phyloP scores from a whole-genome alignment of 116 monocot genomes.

The Phalaenopsis hybrid region DNA sequence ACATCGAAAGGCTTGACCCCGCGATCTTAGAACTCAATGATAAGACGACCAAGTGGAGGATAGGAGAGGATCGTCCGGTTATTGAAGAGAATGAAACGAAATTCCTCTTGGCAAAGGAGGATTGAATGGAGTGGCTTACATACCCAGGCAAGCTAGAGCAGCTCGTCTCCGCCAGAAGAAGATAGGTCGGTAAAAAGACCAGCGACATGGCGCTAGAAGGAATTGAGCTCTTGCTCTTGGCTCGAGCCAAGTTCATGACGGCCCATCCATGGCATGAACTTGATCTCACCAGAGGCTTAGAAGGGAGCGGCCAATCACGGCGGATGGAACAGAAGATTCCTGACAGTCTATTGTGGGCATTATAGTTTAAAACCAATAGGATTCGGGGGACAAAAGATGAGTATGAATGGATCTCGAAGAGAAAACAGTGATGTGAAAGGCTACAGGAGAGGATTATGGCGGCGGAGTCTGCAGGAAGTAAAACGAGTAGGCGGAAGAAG shows the following conservation, averaged over 20 bases:
- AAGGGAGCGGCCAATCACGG: conserved; percentile 51
- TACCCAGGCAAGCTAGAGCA: conserved; percentile 46
- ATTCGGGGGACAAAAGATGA: neutral
- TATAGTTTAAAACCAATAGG: neutral
- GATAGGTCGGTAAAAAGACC: conserved; percentile 24
- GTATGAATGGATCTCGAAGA: neutral
- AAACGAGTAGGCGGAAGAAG: too few relatives aligned
- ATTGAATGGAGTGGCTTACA: conserved; percentile 47
- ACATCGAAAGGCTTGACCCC: conserved; percentile 62
- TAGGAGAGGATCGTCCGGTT: conserved; percentile 15
- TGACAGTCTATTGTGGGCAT: conserved; percentile 63
- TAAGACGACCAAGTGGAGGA: conserved; percentile 31
- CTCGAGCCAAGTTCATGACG: conserved; percentile 6
- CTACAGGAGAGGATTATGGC: too few relatives aligned
- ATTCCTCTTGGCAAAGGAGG: conserved; percentile 55
- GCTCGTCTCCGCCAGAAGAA: conserved; percentile 9
- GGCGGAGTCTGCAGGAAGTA: too few relatives aligned
- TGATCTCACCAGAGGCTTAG: conserved; percentile 47
- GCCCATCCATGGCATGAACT: conserved; percentile 20
- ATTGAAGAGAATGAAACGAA: conserved; percentile 27
- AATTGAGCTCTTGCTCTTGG: conserved; percentile 29
- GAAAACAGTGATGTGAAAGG: too few relatives aligned
- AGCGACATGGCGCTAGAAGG: conserved; percentile 45
- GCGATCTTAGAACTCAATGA: conserved; percentile 48
- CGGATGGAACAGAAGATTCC: conserved; percentile 23